These are phyloP conservation scores for Coleophoma crateriformis DNA, from an alignment of 2,329 filamentous ascomycete species.

Conservation along the genomic window DNA sequence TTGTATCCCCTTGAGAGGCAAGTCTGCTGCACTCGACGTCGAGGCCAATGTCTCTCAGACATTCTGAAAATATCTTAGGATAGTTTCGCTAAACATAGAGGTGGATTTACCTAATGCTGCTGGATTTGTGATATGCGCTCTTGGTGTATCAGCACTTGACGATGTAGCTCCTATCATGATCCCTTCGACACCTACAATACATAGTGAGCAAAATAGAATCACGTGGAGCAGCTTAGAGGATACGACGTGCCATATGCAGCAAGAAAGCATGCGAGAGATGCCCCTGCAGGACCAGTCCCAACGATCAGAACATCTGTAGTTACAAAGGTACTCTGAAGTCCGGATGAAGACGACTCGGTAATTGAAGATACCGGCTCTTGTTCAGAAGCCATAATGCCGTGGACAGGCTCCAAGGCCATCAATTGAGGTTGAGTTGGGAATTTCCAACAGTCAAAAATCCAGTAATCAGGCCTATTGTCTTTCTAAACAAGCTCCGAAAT, in stretches of 20 bases:
- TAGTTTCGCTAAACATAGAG: neutral
- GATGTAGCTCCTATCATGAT: slow-evolving; percentile 45
- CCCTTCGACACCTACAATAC: slow-evolving; percentile 38
- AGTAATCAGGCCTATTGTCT: too few species aligned
- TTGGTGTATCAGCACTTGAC: slow-evolving; percentile 48
- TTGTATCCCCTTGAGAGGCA: slow-evolving; percentile 32
- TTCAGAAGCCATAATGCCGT: too few species aligned
- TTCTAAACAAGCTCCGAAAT: too few species aligned
- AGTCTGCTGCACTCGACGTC: slow-evolving; percentile 33
- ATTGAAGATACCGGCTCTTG: too few species aligned
- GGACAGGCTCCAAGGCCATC: too few species aligned
- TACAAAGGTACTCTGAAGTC: slow-evolving; percentile 21
- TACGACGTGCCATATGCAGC: slow-evolving; percentile 34
- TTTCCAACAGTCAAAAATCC: too few species aligned
- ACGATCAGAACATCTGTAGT: slow-evolving; percentile 39
- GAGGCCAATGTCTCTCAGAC: slow-evolving; percentile 44
- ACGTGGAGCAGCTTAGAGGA: too few species aligned
- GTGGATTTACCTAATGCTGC: slow-evolving; percentile 34
- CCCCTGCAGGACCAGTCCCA: slow-evolving; percentile 48
- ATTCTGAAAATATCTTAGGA: slow-evolving; percentile 30
- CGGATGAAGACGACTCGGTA: neutral
- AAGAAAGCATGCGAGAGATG: slow-evolving; percentile 47
- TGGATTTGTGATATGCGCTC: slow-evolving; percentile 55
- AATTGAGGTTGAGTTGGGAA: too few species aligned
- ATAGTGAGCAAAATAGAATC: neutral